These are phyloP conservation scores for Trichoderma asperelloides DNA, from an alignment of 495 filamentous ascomycete species.

Conservation along the genomic window DNA sequence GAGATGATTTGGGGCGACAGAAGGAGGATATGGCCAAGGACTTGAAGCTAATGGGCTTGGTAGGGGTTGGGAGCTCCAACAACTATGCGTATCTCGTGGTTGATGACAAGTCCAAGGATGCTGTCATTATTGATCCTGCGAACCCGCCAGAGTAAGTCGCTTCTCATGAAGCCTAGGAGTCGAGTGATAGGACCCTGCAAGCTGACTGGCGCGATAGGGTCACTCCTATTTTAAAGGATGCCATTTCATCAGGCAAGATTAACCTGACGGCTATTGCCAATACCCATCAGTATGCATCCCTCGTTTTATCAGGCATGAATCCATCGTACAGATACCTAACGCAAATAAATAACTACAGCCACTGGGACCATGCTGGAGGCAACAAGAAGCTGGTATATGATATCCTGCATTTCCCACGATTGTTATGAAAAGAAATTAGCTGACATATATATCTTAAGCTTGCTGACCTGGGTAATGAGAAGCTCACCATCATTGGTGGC, in stretches of 20 bases:
- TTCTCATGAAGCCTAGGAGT: background rate
- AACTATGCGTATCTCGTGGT: constrained; percentile 96
- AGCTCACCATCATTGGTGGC: constrained; percentile 73
- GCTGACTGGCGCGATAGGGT: constrained; percentile 48
- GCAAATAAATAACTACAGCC: constrained; percentile 40
- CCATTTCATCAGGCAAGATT: constrained; percentile 61
- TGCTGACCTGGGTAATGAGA: constrained; percentile 45
- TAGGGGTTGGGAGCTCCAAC: constrained; percentile 82
- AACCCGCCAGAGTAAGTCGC: constrained; percentile 74
- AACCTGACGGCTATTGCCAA: constrained; percentile 87
- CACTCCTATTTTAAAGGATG: constrained; percentile 64
- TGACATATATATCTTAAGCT: constrained; percentile 40
- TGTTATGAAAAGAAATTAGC: constrained; percentile 13
- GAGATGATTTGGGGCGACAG: background rate
- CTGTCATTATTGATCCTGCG: constrained; percentile 94
- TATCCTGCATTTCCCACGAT: background rate
- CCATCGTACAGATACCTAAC: background rate
- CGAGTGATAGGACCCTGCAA: background rate
- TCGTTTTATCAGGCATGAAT: background rate
- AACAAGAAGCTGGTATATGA: constrained; percentile 67
- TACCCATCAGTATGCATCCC: constrained; percentile 75
- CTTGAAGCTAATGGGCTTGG: background rate
- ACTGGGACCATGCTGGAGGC: constrained; percentile 91
- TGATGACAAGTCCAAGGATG: constrained; percentile 77
- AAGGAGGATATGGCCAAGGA: background rate